Conservation (phyloP, 768 basidiomycete species). For the Galerina sulciceps region DNA sequence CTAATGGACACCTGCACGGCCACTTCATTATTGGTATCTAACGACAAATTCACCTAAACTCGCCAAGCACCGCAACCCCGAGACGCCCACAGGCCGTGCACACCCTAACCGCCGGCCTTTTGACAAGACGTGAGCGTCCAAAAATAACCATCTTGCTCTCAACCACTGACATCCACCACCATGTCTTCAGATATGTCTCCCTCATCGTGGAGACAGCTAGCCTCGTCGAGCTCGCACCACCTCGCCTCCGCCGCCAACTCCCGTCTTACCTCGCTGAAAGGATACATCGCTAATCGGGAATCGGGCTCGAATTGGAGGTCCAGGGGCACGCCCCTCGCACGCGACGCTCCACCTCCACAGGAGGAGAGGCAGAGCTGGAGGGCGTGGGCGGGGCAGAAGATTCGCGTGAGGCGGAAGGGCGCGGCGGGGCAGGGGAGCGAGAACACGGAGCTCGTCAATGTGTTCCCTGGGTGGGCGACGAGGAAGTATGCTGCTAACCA, state of each 20-base stretch:
- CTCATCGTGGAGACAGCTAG: conserved; percentile 35
- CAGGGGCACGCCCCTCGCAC: conserved; percentile 13
- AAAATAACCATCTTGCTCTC: conserved; percentile 22
- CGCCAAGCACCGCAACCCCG: not conserved
- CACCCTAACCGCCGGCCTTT: not conserved
- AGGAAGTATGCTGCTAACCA: conserved; percentile 43
- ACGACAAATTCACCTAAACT: too few relatives aligned
- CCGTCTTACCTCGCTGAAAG: conserved; percentile 45
- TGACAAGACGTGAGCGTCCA: conserved; percentile 9
- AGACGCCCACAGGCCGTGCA: not conserved
- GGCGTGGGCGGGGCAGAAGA: conserved; percentile 68
- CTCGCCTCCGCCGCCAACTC: conserved; percentile 29
- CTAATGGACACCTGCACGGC: too few relatives aligned
- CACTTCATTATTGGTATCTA: too few relatives aligned
- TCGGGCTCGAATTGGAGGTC: conserved; percentile 24
- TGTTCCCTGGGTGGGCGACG: conserved; percentile 84
- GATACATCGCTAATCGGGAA: conserved; percentile 53
- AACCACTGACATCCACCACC: conserved; percentile 14
- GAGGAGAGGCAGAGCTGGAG: conserved; percentile 49
- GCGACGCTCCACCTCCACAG: conserved; percentile 22
- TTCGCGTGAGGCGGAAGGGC: conserved; percentile 32
- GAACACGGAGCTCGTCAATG: conserved; percentile 25
- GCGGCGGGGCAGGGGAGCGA: conserved; percentile 14
- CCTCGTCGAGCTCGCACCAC: too few relatives aligned
- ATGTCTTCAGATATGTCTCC: conserved; percentile 42